These are phyloP conservation scores for Sisymbrium irio DNA, from an alignment of 345 rosid genomes.

Conservation along the genomic window DNA sequence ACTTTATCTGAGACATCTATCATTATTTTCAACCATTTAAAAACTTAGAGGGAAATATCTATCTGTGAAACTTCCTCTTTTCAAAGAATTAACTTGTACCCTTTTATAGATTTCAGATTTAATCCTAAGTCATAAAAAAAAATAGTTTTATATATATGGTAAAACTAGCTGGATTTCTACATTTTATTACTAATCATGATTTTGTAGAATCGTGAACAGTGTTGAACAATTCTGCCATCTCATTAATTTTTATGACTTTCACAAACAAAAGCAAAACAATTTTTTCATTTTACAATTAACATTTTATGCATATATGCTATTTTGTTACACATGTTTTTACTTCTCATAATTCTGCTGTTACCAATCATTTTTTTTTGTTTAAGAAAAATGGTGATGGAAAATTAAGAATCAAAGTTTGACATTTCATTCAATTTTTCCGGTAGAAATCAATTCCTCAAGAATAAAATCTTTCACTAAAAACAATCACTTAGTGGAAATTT, in stretches of 20 bases:
- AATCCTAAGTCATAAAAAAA: no score
- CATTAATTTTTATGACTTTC: neutral
- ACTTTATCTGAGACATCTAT: no score
- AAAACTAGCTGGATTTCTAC: neutral
- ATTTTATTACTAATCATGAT: neutral
- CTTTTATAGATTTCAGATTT: no score
- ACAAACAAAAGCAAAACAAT: neutral
- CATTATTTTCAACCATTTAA: no score
- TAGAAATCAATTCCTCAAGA: constrained; percentile 5
- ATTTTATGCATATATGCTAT: neutral
- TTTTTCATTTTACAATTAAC: neutral
- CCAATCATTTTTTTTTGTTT: neutral
- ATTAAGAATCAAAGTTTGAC: neutral
- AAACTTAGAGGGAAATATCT: no score
- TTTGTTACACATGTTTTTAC: neutral
- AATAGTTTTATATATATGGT: no score
- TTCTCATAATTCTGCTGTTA: neutral
- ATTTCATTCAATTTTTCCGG: neutral
- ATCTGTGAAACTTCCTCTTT: no score
- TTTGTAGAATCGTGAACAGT: neutral
- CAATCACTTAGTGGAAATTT: neutral
- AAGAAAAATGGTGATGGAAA: neutral
- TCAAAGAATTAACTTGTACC: no score
- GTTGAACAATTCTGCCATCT: neutral
- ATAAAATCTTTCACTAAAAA: neutral